Conservation (phyloP, 768 basidiomycete genomes). For the Tricholoma terreum region DNA sequence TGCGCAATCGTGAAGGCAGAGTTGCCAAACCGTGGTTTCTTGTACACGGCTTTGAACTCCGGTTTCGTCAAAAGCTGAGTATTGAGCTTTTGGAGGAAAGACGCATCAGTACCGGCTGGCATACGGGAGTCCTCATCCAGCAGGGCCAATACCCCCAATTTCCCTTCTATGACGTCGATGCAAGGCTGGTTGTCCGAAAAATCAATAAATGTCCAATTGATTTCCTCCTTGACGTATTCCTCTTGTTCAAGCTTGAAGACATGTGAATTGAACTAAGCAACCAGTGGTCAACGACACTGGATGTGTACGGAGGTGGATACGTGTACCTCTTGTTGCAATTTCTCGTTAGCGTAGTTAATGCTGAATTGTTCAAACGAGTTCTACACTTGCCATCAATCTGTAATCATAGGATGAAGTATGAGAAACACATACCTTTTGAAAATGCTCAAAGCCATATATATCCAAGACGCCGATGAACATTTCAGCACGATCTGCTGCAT, state of each 20-base stretch:
- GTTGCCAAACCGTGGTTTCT: conserved; percentile 98
- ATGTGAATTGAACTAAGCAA: conserved; percentile 89
- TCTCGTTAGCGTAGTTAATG: conserved; percentile 99
- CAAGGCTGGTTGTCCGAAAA: conserved; percentile 99
- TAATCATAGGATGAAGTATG: not conserved
- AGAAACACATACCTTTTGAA: conserved; percentile 71
- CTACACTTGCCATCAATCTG: conserved; percentile 32
- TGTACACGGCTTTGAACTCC: conserved; percentile 85
- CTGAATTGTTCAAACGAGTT: conserved; percentile 98
- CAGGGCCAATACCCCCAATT: conserved; percentile 89
- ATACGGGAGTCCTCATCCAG: conserved; percentile 98
- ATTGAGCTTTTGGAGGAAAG: conserved; percentile 92
- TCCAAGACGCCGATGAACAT: conserved; percentile 99
- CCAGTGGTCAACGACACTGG: conserved; percentile 7
- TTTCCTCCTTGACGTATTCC: conserved; percentile 97
- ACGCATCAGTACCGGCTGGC: conserved; percentile 87
- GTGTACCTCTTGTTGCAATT: conserved; percentile 91
- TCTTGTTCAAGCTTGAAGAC: conserved; percentile 99
- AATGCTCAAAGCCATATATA: conserved; percentile 97
- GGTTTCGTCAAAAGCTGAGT: conserved; percentile 76
- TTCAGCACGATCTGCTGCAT: conserved; percentile 85
- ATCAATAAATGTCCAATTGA: conserved; percentile 99
- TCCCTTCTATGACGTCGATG: conserved; percentile 98
- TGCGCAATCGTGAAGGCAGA: conserved; percentile 97
- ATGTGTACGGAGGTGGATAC: not conserved